Evolutionary conservation across 139 green algal genomes (phyloP).

Genomic region (Tetratostichococcus sp.): DNA sequence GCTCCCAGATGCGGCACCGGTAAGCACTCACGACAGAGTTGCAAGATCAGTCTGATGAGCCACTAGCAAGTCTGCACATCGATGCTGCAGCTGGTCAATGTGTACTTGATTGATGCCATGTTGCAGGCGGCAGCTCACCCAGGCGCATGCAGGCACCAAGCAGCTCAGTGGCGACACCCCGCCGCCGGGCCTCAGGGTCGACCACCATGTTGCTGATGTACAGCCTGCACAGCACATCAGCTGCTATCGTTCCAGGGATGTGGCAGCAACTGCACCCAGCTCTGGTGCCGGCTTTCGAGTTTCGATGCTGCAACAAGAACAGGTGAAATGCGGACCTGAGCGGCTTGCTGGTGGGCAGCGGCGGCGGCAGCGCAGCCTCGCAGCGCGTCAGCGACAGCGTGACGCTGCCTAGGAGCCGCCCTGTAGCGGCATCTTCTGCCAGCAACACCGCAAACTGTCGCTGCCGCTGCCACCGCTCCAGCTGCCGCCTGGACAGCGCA

Average conservation of each 20-base stretch:
- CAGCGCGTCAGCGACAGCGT: constrained; percentile 36
- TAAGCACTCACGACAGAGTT: no score
- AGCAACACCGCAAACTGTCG: constrained; percentile 17
- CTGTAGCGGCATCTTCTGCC: constrained; percentile 9
- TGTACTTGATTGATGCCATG: no score
- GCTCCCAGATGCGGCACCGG: no score
- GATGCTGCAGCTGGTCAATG: no score
- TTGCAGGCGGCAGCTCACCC: constrained; percentile 6
- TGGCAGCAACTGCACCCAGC: no score
- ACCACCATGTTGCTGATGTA: constrained; percentile 68
- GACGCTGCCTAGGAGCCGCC: constrained; percentile 24
- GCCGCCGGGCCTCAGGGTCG: constrained; percentile 19
- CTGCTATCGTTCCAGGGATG: no score
- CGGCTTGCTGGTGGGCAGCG: constrained; percentile 49
- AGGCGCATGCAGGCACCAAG: constrained; percentile 37
- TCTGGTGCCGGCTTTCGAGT: no score
- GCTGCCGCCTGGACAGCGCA: background rate
- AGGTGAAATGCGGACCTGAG: background rate
- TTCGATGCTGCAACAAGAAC: no score
- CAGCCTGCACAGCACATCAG: constrained; percentile 9
- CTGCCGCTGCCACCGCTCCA: constrained; percentile 27
- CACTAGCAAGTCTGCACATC: background rate
- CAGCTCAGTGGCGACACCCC: constrained; percentile 40
- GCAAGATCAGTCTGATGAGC: no score
- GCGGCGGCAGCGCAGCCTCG: constrained; percentile 58